These are phyloP conservation scores for Suhomyces bolitotheri DNA, from an alignment of 1,139 yeast species.

Conservation along the genomic window DNA sequence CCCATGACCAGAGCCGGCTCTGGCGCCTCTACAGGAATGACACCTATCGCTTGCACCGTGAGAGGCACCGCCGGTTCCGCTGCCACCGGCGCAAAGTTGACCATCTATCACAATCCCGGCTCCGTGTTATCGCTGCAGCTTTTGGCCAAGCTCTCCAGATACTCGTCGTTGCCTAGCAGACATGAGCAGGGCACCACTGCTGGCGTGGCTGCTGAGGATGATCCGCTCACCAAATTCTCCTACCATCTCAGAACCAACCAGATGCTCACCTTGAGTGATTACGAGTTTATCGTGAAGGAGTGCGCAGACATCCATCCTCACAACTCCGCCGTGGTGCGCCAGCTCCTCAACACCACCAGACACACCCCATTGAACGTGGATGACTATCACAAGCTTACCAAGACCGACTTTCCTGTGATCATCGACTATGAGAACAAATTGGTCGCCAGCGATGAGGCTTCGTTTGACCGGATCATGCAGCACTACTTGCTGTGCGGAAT, in stretches of 20 bases:
- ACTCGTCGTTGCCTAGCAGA: conserved; percentile 24
- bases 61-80: conserved; percentile 5
- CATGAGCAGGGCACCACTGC: conserved; percentile 7
- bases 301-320: conserved; percentile 49
- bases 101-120: conserved; percentile 35
- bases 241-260: conserved; percentile 28
- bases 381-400: conserved; percentile 22
- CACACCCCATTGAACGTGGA: conserved; percentile 16
- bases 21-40: background rate
- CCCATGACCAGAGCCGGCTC: conserved; percentile 8
- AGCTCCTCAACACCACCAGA: conserved; percentile 15
- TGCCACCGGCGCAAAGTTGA: conserved; percentile 14
- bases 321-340: conserved; percentile 32
- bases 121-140: conserved; percentile 29
- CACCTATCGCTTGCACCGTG: too few species aligned
- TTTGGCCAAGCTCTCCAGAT: conserved; percentile 24
- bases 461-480: conserved; percentile 44
- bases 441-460: conserved; percentile 51
- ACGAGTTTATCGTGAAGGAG: conserved; percentile 34
- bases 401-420: conserved; percentile 43
- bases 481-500: conserved; percentile 44
- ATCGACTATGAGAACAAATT: conserved; percentile 57
- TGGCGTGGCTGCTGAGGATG: conserved; percentile 4
- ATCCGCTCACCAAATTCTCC: conserved; percentile 21
- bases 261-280: conserved; percentile 32